Evolutionary conservation across 139 green algal species (phyloP), one percentile per base, ranked within the genome.

Genomic region (Coccomyxa sp.): DNA sequence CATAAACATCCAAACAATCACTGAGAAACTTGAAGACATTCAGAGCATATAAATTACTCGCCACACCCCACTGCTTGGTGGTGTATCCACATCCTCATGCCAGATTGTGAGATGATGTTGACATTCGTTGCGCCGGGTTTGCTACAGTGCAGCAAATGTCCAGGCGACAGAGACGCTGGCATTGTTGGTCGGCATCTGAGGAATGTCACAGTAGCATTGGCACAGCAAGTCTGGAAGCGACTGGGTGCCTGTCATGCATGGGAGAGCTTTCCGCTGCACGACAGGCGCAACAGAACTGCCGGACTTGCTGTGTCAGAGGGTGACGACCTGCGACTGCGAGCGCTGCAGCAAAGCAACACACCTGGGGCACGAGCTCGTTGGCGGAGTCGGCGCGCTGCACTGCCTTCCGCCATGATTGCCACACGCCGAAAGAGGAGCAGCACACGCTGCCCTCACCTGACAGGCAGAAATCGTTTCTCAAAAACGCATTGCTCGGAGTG

Each of bases 331-430:
- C n/a, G 27, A 78, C 10, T 21, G 27, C 23, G 57, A 51, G n/a
- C 11, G 14, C 57, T 23, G 14, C 67, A 67, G 30, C 13, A 45
- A 51, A 11, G 59, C 16, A n/a, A 16, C n/a, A 21, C 17, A 85
- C 82, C 76, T 83, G 83, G 30, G 83, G 83, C 25, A 67, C 60
- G 15, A 86, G 66, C 78, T 86, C 79, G 13, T 79, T 68, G 71
- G 78, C 83, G 13, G 28, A 76, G 14, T 83, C 78, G 10, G 81
- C 79, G 25, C 79, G 57, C 28, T 27, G 38, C 7, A 86, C 79
- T 14, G 76, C 30, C 27, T 68, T 67, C n/a, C 83, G 67, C 83
- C 83, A 86, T 12, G 78, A 59, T 10, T 77, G 31, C 83, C 83
- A 86, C 31, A 86, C 78, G n/a, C 81, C 31, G 68, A 80, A 86